Base-by-base conservation (phyloP, 139 green algal species). In the Chlorella ohadii region DNA sequence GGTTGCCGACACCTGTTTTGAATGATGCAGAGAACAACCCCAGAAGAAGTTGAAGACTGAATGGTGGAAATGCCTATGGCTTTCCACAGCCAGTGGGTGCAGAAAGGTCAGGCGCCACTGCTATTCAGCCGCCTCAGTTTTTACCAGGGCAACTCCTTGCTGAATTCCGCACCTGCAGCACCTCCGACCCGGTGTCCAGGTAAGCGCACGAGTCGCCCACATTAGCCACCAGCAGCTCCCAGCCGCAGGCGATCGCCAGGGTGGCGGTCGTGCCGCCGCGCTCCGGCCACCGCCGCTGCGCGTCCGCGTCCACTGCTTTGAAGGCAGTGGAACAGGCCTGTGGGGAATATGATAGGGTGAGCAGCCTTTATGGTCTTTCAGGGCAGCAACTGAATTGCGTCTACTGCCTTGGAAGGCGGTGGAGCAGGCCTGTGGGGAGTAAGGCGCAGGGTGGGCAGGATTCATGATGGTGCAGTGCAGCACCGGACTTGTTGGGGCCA, bases 261-360 rank as follows among this genome's bases (percentile, higher is more conserved):
- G 95, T 98, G 68, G 94, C 95, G 16, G 95, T 98, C 20, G 92
- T 95, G 27, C 95, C 95, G 33, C 79, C 81, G 34, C 71, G 63
- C 72, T 89, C 34, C 33, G 76, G 76, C 57, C 78, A 88, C 23
- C 71, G 82, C 55, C 64, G 57, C 23, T 64, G 47, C 20, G 85
- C 85, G 28, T 74, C 66, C 2, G 59, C 64, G 41, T 90, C 66
- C 7, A 79, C 64, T 7, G 70, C 66, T 13, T 51, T 22, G 76
- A 91, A 90, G 5, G 55, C 81, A 16, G 77, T 70, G 23, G 17
- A 33, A 36, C 88, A 79, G 47, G 85, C 86, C 79, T 51, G 78
- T 47, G 28, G 39, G 44, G 19, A 15, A 33, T n/a, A 47, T 39
- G n/a, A n/a, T n/a, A n/a, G n/a, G n/a, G n/a, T n/a, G n/a, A n/a